Evolutionary conservation across 1,284 basidiomycete species (phyloP), one percentile per base, ranked within the genome.

Genomic region (Cryptococcus hybrid): DNA sequence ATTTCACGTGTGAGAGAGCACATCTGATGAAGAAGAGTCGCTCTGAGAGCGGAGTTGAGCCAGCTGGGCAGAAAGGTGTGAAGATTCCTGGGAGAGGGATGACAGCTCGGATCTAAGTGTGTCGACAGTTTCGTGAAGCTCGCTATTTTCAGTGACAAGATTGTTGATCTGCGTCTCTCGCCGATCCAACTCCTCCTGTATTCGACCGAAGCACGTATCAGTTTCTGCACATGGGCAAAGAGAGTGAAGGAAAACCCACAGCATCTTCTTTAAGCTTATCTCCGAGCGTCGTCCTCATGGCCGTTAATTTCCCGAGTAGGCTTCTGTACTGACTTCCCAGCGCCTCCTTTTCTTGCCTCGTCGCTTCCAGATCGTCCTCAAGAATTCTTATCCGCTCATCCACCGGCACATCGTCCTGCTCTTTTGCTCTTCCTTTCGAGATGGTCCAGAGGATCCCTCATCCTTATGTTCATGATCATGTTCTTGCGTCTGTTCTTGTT

Each of bases 231-330:
- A 30, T 30, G 30, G 30, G 30, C 30, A 30, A 30, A 30, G 30
- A 30, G 3, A 30, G 30, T 3, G 30, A 30, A 30, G 30, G 12
- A 57, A 56, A 7, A 85, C 90, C 74, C 80, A 96, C 94, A 65
- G 96, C 95, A 79, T 99, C 96, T 76, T 96, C 91, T 74, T 89
- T 87, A 56, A 99, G 81, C 75, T 98, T 95, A 70, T 93, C 94
- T 43, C 93, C 93, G 34, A 99, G 82, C 4, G 90, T 91, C 35
- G 87, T 90, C 12, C 94, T 85, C 93, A 99, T 98, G 39, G 87
- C 85, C 2, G 90, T 92, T 50, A 99, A 81, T 78, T 94, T 98
- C 48, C 86, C 85, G 5, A 99, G 82, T 43, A 99, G 82, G 58
- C 85, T 88, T 54, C 85, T 85, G 78, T 99, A 96, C 74, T 98